Percentiles rank a stretch among this genome's conserved stretches.
phyloP scores from a whole-genome alignment of 495 filamentous ascomycete genomes.

The Trypethelium eluteriae region DNA sequence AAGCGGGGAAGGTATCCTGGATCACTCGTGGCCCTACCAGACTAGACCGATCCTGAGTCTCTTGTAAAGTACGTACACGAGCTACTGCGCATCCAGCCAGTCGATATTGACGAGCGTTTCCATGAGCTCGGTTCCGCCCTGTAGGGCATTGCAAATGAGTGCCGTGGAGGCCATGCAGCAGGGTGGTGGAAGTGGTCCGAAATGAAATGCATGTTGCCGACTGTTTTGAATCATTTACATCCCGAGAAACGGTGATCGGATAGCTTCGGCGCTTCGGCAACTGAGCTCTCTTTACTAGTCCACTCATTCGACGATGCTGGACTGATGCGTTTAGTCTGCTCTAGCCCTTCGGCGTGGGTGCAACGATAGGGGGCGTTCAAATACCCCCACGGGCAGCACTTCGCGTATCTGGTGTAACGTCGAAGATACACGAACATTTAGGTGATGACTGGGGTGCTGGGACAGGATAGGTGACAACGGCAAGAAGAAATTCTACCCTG shows the following conservation, averaged over 20 bases:
- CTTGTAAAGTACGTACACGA: background rate
- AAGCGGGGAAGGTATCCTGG: background rate
- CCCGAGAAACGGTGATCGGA: too few species aligned
- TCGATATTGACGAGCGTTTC: background rate
- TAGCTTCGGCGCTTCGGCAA: too few species aligned
- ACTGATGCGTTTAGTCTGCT: too few species aligned
- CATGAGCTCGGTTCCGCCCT: background rate
- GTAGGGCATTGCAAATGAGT: background rate
- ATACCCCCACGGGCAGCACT: background rate
- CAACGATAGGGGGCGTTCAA: too few species aligned
- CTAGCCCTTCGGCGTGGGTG: background rate
- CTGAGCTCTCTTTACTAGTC: too few species aligned
- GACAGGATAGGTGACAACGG: background rate
- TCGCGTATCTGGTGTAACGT: constrained; percentile 12
- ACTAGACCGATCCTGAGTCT: background rate
- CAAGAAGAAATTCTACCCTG: background rate
- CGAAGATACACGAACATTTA: background rate
- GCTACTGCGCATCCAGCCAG: background rate
- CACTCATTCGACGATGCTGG: too few species aligned
- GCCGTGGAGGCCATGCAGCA: too few species aligned
- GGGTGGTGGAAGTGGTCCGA: too few species aligned
- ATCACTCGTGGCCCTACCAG: background rate
- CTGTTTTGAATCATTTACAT: too few species aligned
- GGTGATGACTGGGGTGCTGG: background rate
- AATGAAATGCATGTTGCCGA: too few species aligned